Base-by-base conservation (phyloP, 2,329 filamentous ascomycete genomes). In the Aphanoascus verrucosus region DNA sequence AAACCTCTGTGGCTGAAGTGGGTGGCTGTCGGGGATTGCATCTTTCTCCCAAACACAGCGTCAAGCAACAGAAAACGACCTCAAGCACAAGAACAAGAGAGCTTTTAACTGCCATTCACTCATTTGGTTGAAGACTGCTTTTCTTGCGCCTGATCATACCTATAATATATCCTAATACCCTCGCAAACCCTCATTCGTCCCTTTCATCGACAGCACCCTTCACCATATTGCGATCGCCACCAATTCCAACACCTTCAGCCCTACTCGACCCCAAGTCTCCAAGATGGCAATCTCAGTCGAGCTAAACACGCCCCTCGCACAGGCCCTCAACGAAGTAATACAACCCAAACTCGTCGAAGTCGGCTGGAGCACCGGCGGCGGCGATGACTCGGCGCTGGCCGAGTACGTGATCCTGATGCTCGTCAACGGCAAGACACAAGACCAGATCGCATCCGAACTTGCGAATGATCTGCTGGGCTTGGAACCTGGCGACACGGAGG, bases 391-490 rank as follows among this genome's bases (percentile, higher is more conserved):
- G 20, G 87, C 88, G 37, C 80, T 98, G 56, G 85, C 89, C 56
- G 93, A 98, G 73, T 98, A 97, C 73, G 93, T 98, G 61, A 85
- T 97, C 55, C 81, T 97, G 58, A 96, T 97, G 91, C 80, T 98
- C 32, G 88, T 88, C 58, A 97, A 96, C 72, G 88, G 90, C 63
- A 96, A 95, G 71, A 89, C 86, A 3, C 85, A 94, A 67, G 83
- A 90, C 49, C 85, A 96, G 67, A 91, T 98, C 60, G 86, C 89
- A 8, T 76, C 81, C 42, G 93, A 98, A 67, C 81, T 98, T 12
- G 86, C 90, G 1, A 85, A 84, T 59, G 93, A 98, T 63, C 79
- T 98, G 41, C 79, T 98, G 2, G 83, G 83, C 54, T 79, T 96
- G 3, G 82, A 82, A 2, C 83, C 88, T 45, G 89, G 94, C 56